Evolutionary conservation across 208 protist genomes (phyloP).

Genomic region (Trypanosoma scelopori): DNA sequence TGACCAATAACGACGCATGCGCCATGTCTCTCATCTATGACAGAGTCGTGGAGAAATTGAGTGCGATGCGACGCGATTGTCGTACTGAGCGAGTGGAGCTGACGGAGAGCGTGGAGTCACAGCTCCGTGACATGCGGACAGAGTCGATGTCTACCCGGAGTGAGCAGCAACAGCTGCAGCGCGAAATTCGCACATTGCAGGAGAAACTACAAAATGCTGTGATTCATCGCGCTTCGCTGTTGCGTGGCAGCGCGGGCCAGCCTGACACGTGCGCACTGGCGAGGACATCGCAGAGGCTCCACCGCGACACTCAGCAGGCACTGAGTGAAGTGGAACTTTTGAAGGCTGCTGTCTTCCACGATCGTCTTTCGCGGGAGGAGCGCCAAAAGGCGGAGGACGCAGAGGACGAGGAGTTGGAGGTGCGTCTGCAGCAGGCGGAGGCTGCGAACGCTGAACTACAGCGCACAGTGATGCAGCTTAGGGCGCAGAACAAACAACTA

Average conservation of each 20-base stretch:
- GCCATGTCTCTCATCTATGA: constrained; percentile 7
- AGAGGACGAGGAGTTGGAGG: constrained; percentile 20
- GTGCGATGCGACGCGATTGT: constrained; percentile 11
- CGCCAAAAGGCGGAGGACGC: constrained; percentile 7
- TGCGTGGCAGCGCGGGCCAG: background rate
- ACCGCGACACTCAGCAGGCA: constrained; percentile 43
- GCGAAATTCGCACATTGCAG: constrained; percentile 17
- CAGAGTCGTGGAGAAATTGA: constrained; percentile 13
- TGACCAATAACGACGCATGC: background rate
- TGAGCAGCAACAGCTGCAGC: constrained; percentile 14
- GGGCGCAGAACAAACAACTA: constrained; percentile 11
- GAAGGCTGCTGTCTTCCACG: constrained; percentile 16
- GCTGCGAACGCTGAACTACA: background rate
- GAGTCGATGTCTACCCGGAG: background rate
- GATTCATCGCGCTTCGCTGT: background rate
- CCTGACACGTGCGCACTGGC: background rate
- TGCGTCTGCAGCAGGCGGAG: constrained; percentile 19
- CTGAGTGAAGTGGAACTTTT: constrained; percentile 56
- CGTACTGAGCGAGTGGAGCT: constrained; percentile 7
- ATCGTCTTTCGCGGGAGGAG: constrained; percentile 16
- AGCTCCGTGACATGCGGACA: constrained; percentile 16
- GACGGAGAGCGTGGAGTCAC: constrained; percentile 8
- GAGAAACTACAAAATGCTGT: constrained; percentile 22
- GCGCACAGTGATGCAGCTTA: background rate
- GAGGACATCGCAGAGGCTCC: constrained; percentile 34